phyloP scores from a whole-genome alignment of 2,329 filamentous ascomycete genomes.

The Elsinoe batatas region DNA sequence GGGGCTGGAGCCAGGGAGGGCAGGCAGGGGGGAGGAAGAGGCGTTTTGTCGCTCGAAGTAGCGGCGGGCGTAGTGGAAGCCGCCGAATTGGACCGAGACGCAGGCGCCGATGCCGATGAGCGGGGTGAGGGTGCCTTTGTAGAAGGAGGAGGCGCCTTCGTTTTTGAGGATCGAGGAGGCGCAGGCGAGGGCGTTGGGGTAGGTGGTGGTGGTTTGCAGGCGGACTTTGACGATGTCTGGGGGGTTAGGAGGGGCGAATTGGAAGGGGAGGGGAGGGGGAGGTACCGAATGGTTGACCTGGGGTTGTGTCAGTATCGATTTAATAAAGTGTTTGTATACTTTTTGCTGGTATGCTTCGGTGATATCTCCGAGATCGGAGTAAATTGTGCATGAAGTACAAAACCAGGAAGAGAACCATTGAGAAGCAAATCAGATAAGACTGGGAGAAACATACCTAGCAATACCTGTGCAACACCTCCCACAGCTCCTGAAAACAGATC shows the following conservation, averaged over 20 bases:
- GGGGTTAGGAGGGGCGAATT: background rate
- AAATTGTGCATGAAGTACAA: background rate
- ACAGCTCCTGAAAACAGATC: slow-evolving; percentile 85
- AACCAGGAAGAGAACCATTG: background rate
- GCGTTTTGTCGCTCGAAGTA: slow-evolving; percentile 69
- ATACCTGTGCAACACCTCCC: slow-evolving; percentile 85
- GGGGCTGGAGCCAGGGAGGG: slow-evolving; percentile 23
- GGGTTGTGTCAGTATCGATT: background rate
- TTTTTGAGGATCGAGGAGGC: slow-evolving; percentile 76
- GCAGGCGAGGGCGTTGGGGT: slow-evolving; percentile 69
- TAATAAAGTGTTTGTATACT: background rate
- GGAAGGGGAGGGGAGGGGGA: background rate
- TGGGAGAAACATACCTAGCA: slow-evolving; percentile 59
- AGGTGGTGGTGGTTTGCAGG: slow-evolving; percentile 77
- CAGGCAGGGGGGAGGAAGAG: slow-evolving; percentile 26
- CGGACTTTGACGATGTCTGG: slow-evolving; percentile 94
- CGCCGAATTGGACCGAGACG: slow-evolving; percentile 94
- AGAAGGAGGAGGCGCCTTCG: slow-evolving; percentile 86
- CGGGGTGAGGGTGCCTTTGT: slow-evolving; percentile 94
- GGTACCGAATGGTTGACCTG: slow-evolving; percentile 58
- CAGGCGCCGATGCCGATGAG: slow-evolving; percentile 94
- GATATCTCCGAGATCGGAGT: slow-evolving; percentile 5
- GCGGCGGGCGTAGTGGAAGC: slow-evolving; percentile 85
- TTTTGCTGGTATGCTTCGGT: background rate
- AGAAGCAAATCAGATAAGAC: too few relatives aligned